Conservation (phyloP, 345 rosid genomes). For the Alliaria petiolata region DNA sequence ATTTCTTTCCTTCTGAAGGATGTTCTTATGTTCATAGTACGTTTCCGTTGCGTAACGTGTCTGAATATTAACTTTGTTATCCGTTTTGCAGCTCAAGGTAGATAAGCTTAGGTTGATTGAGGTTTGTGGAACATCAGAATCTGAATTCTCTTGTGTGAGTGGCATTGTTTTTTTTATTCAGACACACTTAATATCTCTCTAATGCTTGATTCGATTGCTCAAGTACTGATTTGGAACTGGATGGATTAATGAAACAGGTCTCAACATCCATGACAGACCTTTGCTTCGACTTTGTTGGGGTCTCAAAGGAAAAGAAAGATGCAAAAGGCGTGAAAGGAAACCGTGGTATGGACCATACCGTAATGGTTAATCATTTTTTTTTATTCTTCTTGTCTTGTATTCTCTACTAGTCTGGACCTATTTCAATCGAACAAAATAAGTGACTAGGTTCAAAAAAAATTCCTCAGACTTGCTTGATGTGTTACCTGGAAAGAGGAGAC, state of each 20-base stretch:
- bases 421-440: not conserved
- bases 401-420: not conserved
- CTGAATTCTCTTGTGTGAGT: slow-evolving; percentile 81
- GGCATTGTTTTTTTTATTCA: not conserved
- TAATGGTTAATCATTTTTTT: slow-evolving; percentile 22
- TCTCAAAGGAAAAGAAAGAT: slow-evolving; percentile 48
- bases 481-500: slow-evolving; percentile 67
- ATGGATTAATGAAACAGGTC: slow-evolving; percentile 17
- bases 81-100: slow-evolving; percentile 63
- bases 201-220: slow-evolving; percentile 46
- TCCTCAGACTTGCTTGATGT: slow-evolving; percentile 38
- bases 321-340: slow-evolving; percentile 24
- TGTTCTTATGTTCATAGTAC: not conserved
- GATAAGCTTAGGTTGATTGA: slow-evolving; percentile 83
- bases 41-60: not conserved
- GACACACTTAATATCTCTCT: slow-evolving; percentile 27
- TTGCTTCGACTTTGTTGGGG: slow-evolving; percentile 33
- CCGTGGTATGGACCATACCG: slow-evolving; percentile 12
- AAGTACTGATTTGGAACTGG: slow-evolving; percentile 1
- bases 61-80: not conserved
- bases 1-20: not conserved
- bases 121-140: slow-evolving; percentile 85
- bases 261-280: slow-evolving; percentile 31
- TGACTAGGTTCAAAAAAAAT: not conserved
- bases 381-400: not conserved